Percentiles rank a stretch among this genome's conserved stretches.
These are phyloP conservation scores for Ricinus communis DNA, from an alignment of 345 rosid species.

Conservation along the genomic window DNA sequence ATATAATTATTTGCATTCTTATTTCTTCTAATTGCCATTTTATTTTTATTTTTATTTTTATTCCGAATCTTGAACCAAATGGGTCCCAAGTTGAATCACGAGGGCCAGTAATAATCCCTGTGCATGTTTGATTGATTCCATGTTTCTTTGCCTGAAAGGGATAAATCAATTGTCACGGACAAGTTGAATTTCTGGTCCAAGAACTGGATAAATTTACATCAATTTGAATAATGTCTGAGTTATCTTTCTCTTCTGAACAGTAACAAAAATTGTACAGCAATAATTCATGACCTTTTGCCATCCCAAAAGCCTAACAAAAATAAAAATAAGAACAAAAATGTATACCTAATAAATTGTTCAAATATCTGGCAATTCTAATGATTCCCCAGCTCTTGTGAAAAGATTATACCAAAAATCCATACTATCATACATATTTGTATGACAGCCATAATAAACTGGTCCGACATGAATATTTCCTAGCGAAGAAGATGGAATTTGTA, in stretches of 20 bases:
- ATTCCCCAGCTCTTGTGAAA: conserved; percentile 43
- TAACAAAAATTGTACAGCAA: conserved; percentile 1
- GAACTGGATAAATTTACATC: not conserved
- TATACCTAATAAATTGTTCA: conserved; percentile 16
- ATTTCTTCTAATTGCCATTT: no score
- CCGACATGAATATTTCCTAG: not conserved
- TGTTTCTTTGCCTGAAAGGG: conserved; percentile 2
- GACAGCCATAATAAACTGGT: conserved; percentile 10
- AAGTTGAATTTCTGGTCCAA: not conserved
- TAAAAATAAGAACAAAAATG: conserved; percentile 3
- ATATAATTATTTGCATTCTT: no score
- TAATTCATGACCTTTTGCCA: conserved; percentile 7
- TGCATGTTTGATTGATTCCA: not conserved
- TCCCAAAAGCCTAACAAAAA: not conserved
- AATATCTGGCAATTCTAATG: conserved; percentile 40
- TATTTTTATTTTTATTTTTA: no score
- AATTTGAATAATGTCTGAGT: not conserved
- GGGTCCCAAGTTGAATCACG: not conserved
- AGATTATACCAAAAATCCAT: conserved; percentile 59
- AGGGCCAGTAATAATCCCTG: not conserved
- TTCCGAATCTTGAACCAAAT: no score
- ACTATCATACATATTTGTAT: conserved; percentile 35
- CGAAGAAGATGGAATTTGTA: conserved; percentile 18
- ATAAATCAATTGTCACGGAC: not conserved
- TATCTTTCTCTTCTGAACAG: conserved; percentile 1